Evolutionary conservation across 2,329 filamentous ascomycete genomes (phyloP), one percentile per base, ranked within the genome.

Genomic region (Beauveria asiatica): DNA sequence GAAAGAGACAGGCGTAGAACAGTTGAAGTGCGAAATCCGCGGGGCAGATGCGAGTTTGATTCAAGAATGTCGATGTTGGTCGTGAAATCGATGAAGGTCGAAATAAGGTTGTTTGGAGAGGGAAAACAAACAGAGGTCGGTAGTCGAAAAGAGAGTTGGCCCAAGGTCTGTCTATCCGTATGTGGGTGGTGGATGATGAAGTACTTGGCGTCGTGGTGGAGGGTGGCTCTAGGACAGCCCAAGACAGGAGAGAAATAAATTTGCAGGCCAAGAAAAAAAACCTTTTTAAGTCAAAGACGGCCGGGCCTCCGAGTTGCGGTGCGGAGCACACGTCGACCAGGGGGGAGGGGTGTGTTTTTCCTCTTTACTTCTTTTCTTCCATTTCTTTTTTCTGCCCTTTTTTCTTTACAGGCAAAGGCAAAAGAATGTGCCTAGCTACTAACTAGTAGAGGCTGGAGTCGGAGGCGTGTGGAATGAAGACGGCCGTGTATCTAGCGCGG

Each of bases 331-430:
- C 21, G 44, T 23, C 11, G 54, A 42, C 55, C 55, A 21, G 55
- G 27, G 54, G 54, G 54, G 52, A 39, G 54, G 57, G 57, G 57
- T 19, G 57, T 54, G 21, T 30, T 57, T 42, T 46, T 59, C 54
- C 60, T 60, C 9, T 62, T 56, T 52, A 53, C 59, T 59, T 62
- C 30, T 61, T 61, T 53, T 59, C 62, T 42, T 62, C 39, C 44
- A 59, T n/a, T 53, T 54, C 45, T 54, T 39, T 57, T 30, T 61
- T 42, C 46, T 30, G 45, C 44, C 37, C 46, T 53, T 46, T 21
- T 27, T 41, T 46, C 33, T 11, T 37, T 19, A 33, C 21, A 6
- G n/a, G 27, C 42, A 13, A 25, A 6, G n/a, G 27, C 42, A 13
- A 25, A 57, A 50, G 45, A 57, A 50, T 57, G 55, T 50, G 30